phyloP scores from a whole-genome alignment of 2,329 filamentous ascomycete species.

The Fusarium multiceps region DNA sequence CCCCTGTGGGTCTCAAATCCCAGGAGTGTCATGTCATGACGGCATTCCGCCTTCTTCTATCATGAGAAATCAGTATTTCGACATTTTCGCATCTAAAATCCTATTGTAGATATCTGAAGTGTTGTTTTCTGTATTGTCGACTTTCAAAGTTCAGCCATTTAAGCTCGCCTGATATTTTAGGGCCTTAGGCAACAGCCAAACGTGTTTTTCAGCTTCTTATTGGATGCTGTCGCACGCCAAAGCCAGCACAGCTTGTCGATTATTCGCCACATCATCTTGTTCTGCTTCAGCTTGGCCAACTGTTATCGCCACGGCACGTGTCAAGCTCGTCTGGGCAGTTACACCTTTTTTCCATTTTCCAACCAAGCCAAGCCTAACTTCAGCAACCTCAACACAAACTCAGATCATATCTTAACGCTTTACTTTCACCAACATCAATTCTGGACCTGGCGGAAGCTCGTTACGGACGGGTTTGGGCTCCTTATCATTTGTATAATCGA shows the following conservation, averaged over 20 bases:
- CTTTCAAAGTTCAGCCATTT: not conserved
- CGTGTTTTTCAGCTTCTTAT: constrained; percentile 9
- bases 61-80: not conserved
- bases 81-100: not conserved
- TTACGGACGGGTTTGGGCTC: constrained; percentile 9
- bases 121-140: not conserved
- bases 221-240: constrained; percentile 16
- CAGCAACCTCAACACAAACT: not conserved
- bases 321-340: not conserved
- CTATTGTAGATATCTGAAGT: not conserved
- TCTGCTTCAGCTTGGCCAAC: constrained; percentile 9
- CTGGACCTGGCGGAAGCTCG: not conserved
- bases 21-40: constrained; percentile 6
- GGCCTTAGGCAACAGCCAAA: constrained; percentile 32
- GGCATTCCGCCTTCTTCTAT: not conserved
- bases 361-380: not conserved
- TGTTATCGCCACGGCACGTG: constrained; percentile 32
- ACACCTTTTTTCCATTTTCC: not conserved
- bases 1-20: not conserved
- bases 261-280: constrained; percentile 25
- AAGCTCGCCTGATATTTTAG: not conserved
- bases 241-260: constrained; percentile 12
- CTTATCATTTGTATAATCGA: constrained; percentile 2
- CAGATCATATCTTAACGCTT: not conserved
- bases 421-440: not conserved